Base-by-base conservation (phyloP, 257 asterid genomes). In the Penstemon newberryi region DNA sequence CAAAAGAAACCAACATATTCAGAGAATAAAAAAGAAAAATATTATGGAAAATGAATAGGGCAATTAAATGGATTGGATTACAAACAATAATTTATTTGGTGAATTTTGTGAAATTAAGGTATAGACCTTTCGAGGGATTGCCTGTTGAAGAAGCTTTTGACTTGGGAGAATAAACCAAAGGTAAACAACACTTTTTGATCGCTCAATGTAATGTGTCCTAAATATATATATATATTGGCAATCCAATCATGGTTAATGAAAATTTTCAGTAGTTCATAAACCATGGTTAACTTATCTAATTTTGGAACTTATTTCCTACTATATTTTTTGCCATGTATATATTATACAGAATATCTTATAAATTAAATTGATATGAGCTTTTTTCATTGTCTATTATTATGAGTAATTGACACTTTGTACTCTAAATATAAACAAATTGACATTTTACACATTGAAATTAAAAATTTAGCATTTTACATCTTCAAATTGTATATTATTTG, bases 221-320 rank as follows among this genome's bases (percentile, higher is more conserved):
- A 19, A 19, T 18, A 11, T 39, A 15, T 54, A 66, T 66, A 66
- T 3, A 25, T 25, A 25, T 19, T 40, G 6, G 19, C 42, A 37
- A 15, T 4, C 38, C 18, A 15, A 60, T n/a, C 51, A 8, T n/a
- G 66, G 66, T 60, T 60, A 60, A 60, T n/a, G 37, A 25, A 51
- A 51, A 50, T n/a, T 7, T 7, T 25, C 33, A 0, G 51, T n/a
- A 7, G 4, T 37, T 3, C 9, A 10, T 53, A n/a, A 66, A 66
- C 71, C 46, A 53, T 53, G 71, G 71, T 64, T 64, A 64, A 4
- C 6, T 41, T 41, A n/a, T 38, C 8, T 44, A 25, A 25, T 25
- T 25, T 25, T 25, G 33, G 33, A 25, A 25, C 2, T 25, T 25
- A 25, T 25, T 25, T 25, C 2, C 2, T 25, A 25, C 33, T 25